Conservation (phyloP, 352 stramenopile species). For the Globisporangium parvum region DNA sequence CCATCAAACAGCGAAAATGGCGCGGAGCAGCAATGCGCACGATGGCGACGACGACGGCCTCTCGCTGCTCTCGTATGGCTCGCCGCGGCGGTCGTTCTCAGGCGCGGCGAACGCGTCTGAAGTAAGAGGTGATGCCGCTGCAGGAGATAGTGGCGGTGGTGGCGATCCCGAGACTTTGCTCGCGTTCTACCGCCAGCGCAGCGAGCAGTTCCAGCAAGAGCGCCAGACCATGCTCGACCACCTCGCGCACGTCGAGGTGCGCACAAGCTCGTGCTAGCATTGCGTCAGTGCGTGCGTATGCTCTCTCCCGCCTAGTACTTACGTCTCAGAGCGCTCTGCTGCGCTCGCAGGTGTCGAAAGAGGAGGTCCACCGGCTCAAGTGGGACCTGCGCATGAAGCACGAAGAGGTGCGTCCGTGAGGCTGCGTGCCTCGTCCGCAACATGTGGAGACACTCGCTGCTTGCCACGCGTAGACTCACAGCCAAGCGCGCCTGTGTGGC, state of each 20-base stretch:
- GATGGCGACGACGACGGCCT: constrained; percentile 19
- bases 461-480: too few species aligned
- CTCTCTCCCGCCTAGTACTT: background rate
- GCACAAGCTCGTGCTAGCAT: background rate
- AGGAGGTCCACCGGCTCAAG: constrained; percentile 64
- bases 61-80: constrained; percentile 51
- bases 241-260: constrained; percentile 52
- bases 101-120: background rate
- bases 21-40: constrained; percentile 1
- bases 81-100: constrained; percentile 27
- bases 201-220: constrained; percentile 60
- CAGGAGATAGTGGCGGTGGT: background rate
- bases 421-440: too few species aligned
- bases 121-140: background rate
- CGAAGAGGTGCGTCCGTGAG: constrained; percentile 58
- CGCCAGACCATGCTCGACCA: constrained; percentile 43
- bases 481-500: background rate
- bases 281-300: background rate
- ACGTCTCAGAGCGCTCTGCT: background rate
- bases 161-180: constrained; percentile 26
- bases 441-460: too few species aligned
- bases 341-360: constrained; percentile 51
- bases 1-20: constrained; percentile 1
- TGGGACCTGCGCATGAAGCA: constrained; percentile 62
- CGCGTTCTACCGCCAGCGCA: constrained; percentile 58